Conservation (phyloP, 805 yeast species). For the Ogataea trehaloabstinens region DNA sequence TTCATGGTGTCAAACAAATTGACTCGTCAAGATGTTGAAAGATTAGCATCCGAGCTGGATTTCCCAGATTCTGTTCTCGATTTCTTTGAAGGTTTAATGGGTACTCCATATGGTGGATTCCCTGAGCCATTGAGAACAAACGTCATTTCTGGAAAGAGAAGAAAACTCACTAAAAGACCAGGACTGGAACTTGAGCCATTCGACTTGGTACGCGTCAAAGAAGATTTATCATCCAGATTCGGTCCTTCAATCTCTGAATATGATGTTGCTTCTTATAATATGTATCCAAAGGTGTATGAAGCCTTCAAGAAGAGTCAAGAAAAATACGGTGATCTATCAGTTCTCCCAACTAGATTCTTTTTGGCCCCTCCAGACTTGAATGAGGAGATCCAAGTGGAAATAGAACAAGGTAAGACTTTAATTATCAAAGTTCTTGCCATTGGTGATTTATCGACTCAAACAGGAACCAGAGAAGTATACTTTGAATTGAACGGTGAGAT, state of each 20-base stretch:
- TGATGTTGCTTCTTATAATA: slow-evolving; percentile 92
- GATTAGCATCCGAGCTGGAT: slow-evolving; percentile 86
- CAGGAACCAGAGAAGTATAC: slow-evolving; percentile 94
- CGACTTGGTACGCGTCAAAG: slow-evolving; percentile 67
- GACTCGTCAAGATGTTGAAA: slow-evolving; percentile 77
- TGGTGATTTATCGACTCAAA: slow-evolving; percentile 79
- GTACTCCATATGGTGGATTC: slow-evolving; percentile 99
- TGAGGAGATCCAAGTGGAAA: slow-evolving; percentile 84
- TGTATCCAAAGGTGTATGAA: slow-evolving; percentile 98
- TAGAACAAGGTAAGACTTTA: slow-evolving; percentile 92
- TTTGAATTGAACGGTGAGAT: slow-evolving; percentile 98
- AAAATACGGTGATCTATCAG: slow-evolving; percentile 88
- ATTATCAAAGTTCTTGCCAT: slow-evolving; percentile 89
- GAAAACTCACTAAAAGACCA: slow-evolving; percentile 85
- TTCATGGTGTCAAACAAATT: slow-evolving; percentile 97
- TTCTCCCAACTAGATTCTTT: slow-evolving; percentile 90
- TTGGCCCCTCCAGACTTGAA: slow-evolving; percentile 82
- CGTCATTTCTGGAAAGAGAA: slow-evolving; percentile 87
- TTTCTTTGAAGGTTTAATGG: slow-evolving; percentile 98
- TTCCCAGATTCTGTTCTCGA: slow-evolving; percentile 99
- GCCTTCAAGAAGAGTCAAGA: slow-evolving; percentile 72
- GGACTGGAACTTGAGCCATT: slow-evolving; percentile 88
- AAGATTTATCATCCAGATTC: slow-evolving; percentile 73
- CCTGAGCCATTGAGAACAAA: slow-evolving; percentile 97
- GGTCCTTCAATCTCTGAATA: slow-evolving; percentile 73